phyloP scores from a whole-genome alignment of 208 protist genomes.

The Perkinsela sp. region DNA sequence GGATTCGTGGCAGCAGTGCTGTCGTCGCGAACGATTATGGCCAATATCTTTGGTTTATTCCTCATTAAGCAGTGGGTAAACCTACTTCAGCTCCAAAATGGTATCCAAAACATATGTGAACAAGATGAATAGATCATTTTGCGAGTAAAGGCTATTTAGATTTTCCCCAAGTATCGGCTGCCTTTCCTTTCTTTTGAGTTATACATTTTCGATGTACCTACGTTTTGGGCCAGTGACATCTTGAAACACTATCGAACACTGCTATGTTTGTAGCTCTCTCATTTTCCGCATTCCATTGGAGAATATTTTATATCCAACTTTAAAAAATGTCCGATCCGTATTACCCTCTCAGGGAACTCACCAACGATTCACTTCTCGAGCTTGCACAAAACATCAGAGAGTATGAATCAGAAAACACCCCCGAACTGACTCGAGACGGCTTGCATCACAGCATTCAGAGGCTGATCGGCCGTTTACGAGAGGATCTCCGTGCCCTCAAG shows the following conservation, averaged over 20 bases:
- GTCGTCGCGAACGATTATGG: constrained; percentile 8
- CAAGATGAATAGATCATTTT: constrained; percentile 13
- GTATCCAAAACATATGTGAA: constrained; percentile 38
- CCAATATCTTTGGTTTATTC: constrained; percentile 12
- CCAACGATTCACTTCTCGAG: neutral
- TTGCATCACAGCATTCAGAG: neutral
- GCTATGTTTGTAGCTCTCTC: too few relatives aligned
- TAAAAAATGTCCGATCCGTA: neutral
- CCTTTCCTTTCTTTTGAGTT: too few relatives aligned
- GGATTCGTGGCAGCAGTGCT: constrained; percentile 2
- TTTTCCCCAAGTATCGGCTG: too few relatives aligned
- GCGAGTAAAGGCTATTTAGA: too few relatives aligned
- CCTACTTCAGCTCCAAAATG: constrained; percentile 52
- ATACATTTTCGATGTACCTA: too few relatives aligned
- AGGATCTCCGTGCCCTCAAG: neutral
- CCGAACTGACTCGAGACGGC: neutral
- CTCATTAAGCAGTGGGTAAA: constrained; percentile 60
- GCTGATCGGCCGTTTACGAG: neutral
- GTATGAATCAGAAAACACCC: neutral
- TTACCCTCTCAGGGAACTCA: neutral
- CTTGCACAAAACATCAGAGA: neutral
- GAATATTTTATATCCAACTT: too few relatives aligned
- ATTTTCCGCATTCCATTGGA: too few relatives aligned
- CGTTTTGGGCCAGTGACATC: too few relatives aligned
- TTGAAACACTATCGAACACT: too few relatives aligned